These are phyloP conservation scores for Metschnikowia peoriensis DNA, from an alignment of 805 yeast species.

Conservation along the genomic window DNA sequence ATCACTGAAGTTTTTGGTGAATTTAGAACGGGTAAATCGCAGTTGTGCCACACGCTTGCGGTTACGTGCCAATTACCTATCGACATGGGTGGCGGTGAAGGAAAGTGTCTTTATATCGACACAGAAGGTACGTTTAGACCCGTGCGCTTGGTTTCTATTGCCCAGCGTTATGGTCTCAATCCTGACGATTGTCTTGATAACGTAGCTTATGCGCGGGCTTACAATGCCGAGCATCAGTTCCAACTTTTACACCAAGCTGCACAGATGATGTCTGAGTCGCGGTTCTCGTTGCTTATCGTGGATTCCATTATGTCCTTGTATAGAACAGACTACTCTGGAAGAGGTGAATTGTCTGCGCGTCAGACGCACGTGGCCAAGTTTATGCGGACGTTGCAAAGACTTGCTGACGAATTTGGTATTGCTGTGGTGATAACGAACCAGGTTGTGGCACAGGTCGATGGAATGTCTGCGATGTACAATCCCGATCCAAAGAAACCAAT, in stretches of 20 bases:
- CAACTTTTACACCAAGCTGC: slow-evolving; percentile 87
- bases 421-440: slow-evolving; percentile 93
- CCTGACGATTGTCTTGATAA: slow-evolving; percentile 95
- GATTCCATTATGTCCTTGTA: slow-evolving; percentile 96
- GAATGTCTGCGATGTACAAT: slow-evolving; percentile 75
- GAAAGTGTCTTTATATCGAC: slow-evolving; percentile 92
- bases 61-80: slow-evolving; percentile 95
- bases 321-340: slow-evolving; percentile 90
- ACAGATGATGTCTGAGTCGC: slow-evolving; percentile 91
- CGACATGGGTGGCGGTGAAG: slow-evolving; percentile 98
- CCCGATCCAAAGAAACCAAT: slow-evolving; percentile 98
- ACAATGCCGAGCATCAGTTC: slow-evolving; percentile 94
- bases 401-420: slow-evolving; percentile 97
- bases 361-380: slow-evolving; percentile 92
- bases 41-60: slow-evolving; percentile 92
- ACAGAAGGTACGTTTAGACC: slow-evolving; percentile 98
- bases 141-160: slow-evolving; percentile 81
- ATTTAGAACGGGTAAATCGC: slow-evolving; percentile 96
- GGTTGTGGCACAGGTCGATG: slow-evolving; percentile 97
- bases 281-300: slow-evolving; percentile 88
- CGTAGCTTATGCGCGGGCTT: slow-evolving; percentile 96
- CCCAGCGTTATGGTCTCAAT: slow-evolving; percentile 85
- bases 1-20: slow-evolving; percentile 97
- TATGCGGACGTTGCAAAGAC: slow-evolving; percentile 85
- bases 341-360: slow-evolving; percentile 94